Evolutionary conservation across 306 rosid genomes (phyloP), one percentile per base, ranked within the genome.

Genomic region (Cucurbita moschata): DNA sequence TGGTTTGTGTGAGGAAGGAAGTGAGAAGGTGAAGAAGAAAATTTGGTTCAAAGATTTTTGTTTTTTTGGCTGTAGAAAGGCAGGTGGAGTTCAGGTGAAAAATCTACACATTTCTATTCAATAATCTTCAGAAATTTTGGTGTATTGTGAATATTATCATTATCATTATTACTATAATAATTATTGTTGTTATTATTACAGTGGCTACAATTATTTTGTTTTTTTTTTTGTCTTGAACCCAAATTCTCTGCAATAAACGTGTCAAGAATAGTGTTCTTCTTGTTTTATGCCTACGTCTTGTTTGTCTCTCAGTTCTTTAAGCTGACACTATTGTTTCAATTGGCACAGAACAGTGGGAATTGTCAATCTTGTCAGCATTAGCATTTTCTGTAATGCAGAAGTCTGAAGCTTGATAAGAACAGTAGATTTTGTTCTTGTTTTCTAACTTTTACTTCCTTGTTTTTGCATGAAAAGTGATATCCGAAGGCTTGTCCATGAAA

Each of bases 91-190:
- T 69, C 74, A 69, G 74, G 74, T 69, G 59, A 69, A 49, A 67
- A 47, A 47, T 69, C 74, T 69, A 69, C 74, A 69, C 74, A 69
- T 44, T 44, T 69, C 74, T 69, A 50, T 69, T 69, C 57, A 69
- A 69, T 44, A 69, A 69, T 69, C 74, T 69, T 69, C 46, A 49
- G 71, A 50, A 69, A 23, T 69, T 69, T 69, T 69, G 74, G 40
- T 69, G 59, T 69, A 69, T 51, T 69, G 74, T 69, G 74, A 69
- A 69, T 69, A 69, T 67, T 44, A 67, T 67, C 52, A 42, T 65
- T 42, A 18, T 65, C 52, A 42, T 65, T 65, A 42, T 65, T 40
- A 63, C 30, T 63, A 63, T 63, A 3, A 40, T 63, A 8, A 38
- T 62, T 38, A 15, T 15, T 14, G 7, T 35, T 6, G 39, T 60